phyloP scores from a whole-genome alignment of 371 early-diverging fungal genomes.

The Mortierella sp. region DNA sequence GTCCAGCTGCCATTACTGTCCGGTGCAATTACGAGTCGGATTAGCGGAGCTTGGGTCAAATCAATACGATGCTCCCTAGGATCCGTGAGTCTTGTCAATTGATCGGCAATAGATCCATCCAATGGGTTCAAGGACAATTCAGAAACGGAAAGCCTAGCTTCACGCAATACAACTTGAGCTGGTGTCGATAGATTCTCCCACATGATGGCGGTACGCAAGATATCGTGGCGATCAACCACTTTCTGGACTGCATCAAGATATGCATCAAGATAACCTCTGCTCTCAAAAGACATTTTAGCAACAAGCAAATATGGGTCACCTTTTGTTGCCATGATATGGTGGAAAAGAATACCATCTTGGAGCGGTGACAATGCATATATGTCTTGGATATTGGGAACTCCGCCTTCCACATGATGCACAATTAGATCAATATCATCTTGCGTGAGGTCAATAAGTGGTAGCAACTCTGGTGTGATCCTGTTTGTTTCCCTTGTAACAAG shows the following conservation, averaged over 20 bases:
- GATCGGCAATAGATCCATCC: conserved; percentile 17
- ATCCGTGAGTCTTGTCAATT: conserved; percentile 5
- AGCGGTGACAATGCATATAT: conserved; percentile 31
- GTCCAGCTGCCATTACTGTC: conserved; percentile 21
- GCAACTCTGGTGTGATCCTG: conserved; percentile 9
- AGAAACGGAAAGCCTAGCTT: not conserved
- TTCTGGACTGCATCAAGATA: conserved; percentile 26
- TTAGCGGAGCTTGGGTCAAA: conserved; percentile 15
- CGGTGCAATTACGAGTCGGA: conserved; percentile 17
- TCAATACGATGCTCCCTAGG: conserved; percentile 6
- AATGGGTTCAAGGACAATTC: conserved; percentile 14
- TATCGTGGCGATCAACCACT: conserved; percentile 24
- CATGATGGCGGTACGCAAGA: conserved; percentile 16
- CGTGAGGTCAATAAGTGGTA: conserved; percentile 27
- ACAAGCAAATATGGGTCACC: conserved; percentile 22
- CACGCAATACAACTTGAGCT: conserved; percentile 22
- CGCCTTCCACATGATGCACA: conserved; percentile 8
- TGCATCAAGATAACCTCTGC: conserved; percentile 10
- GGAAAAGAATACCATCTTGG: conserved; percentile 34
- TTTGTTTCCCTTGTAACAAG: no score
- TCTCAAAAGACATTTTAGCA: not conserved
- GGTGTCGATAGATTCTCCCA: conserved; percentile 18
- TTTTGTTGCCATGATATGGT: conserved; percentile 14
- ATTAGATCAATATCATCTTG: conserved; percentile 30
- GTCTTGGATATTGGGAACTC: conserved; percentile 31